Conservation (phyloP, 164 flowering plant species). For the Taxillus chinensis region DNA sequence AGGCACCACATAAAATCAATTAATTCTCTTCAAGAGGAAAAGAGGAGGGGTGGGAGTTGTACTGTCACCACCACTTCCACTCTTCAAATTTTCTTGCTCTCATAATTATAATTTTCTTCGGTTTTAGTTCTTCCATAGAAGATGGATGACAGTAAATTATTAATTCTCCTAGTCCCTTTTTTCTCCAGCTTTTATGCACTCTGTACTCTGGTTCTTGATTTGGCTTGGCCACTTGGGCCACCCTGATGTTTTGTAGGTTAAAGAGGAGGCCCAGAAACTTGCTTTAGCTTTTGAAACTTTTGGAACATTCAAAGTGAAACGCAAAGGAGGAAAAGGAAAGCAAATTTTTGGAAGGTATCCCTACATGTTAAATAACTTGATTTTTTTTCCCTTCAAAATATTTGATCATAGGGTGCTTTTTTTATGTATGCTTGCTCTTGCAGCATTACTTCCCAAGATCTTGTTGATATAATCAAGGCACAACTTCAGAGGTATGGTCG, state of each 20-base stretch:
- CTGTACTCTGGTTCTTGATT: background rate
- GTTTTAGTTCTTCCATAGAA: too few species aligned
- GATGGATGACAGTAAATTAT: too few species aligned
- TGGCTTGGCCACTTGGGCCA: background rate
- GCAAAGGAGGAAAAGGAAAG: constrained; percentile 90
- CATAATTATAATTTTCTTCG: too few species aligned
- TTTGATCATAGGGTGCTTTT: constrained; percentile 5
- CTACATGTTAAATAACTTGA: background rate
- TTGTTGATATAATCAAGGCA: constrained; percentile 90
- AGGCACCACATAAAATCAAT: background rate
- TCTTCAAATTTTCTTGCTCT: too few species aligned
- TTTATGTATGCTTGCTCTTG: constrained; percentile 14
- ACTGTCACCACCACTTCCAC: background rate
- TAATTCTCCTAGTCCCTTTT: background rate
- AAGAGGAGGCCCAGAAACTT: constrained; percentile 91
- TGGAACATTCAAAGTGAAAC: constrained; percentile 91
- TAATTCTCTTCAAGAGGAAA: background rate
- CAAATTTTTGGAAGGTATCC: constrained; percentile 85
- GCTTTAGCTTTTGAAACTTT: constrained; percentile 81
- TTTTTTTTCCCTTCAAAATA: too few species aligned
- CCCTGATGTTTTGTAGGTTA: constrained; percentile 37
- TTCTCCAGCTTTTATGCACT: background rate
- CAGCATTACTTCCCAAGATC: constrained; percentile 92
- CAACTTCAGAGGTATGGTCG: constrained; percentile 72
- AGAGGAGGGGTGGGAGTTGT: too few species aligned